Evolutionary conservation across 116 monocot species (phyloP), one percentile per base, ranked within the genome.

Genomic region (Cymodocea nodosa): DNA sequence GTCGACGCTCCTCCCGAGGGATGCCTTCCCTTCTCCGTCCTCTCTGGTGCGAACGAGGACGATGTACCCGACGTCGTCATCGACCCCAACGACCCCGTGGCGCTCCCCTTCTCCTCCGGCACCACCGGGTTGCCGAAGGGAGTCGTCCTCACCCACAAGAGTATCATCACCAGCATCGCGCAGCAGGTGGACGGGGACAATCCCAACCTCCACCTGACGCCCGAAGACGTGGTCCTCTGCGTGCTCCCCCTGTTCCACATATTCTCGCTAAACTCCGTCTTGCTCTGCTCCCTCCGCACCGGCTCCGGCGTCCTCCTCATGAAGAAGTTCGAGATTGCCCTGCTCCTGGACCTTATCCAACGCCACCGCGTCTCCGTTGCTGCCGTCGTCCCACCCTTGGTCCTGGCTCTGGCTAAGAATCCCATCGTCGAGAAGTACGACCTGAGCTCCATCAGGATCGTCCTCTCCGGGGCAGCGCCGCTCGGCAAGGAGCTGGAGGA

Each of bases 71-170:
- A 69, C 9, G 75, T 73, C 22, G 73, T 73, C 4, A 77, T 84
- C 17, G 23, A 68, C 5, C 84, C 84, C 0, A 79, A 84, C 55
- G 84, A 84, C 62, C 84, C 79, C 49, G 82, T 88, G 34, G 88
- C 88, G 57, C 70, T 88, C 20, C 88, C 88, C 10, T 88, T 70
- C 79, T 84, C 84, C 7, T 88, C 88, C 22, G 88, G 88, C 19
- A 88, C 88, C 4, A 88, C 88, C 4, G 88, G 88, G 14, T 68
- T 88, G 14, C 88, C 88, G 44, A 88, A 88, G 63, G 88, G 88
- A 15, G 88, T 88, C 23, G 79, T 88, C 77, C 75, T 88, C 50
- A 88, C 88, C 1, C 88, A 88, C 76, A 39, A 77, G 35, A 78
- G 84, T n/a, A 67, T 88, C 58, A 68, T 82, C 18, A 88, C 88